These are phyloP conservation scores for Solanum chacoense DNA, from an alignment of 305 asterid species.

Conservation along the genomic window DNA sequence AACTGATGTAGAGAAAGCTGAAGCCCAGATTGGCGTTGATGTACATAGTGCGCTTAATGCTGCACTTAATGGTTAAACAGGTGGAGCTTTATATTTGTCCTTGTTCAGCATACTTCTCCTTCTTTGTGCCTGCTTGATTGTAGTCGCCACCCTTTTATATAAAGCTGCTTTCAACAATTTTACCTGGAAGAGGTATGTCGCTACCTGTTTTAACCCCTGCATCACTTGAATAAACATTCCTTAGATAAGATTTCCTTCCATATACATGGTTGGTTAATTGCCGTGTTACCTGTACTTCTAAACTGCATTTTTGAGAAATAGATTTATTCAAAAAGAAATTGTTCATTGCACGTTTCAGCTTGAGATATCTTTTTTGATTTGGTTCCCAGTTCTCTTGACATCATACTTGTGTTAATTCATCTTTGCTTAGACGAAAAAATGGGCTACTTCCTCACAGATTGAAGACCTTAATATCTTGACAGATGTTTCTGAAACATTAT, in stretches of 20 bases:
- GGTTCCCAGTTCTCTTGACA: not conserved
- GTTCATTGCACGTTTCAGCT: not conserved
- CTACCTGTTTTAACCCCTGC: not conserved
- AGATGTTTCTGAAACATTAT: not conserved
- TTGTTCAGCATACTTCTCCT: not conserved
- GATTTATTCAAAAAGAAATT: not conserved
- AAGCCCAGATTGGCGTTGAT: constrained; percentile 85
- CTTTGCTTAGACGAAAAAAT: not conserved
- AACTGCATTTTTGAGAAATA: not conserved
- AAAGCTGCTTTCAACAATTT: not conserved
- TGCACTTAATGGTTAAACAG: constrained; percentile 58
- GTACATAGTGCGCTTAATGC: constrained; percentile 85
- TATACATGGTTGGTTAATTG: not conserved
- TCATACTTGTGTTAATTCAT: not conserved
- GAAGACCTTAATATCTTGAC: not conserved
- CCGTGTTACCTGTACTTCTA: not conserved
- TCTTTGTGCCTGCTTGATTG: not conserved
- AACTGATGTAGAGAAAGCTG: constrained; percentile 78
- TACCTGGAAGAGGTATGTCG: not conserved
- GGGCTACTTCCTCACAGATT: not conserved
- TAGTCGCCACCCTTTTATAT: not conserved
- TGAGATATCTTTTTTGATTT: not conserved
- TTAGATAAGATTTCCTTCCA: not conserved
- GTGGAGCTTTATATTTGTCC: not conserved
- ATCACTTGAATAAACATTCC: not conserved